Conservation (phyloP, 306 rosid genomes). For the Cucurbita moschata region DNA sequence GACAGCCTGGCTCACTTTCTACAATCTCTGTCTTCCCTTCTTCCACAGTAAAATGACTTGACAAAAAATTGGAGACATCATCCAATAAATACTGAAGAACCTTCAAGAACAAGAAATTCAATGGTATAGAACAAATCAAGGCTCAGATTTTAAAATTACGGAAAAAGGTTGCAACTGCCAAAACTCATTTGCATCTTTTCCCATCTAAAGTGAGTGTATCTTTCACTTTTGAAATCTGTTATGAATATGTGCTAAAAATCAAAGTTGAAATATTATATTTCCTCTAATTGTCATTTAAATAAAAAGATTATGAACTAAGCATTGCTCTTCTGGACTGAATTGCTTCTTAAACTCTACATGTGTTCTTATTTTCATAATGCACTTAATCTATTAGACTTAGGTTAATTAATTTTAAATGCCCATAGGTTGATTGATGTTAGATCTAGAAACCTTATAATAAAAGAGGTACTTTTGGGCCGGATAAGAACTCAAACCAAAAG, state of each 20-base stretch:
- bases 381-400: not conserved
- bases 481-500: not conserved
- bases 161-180: not conserved
- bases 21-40: conserved; percentile 26
- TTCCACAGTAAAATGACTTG: conserved; percentile 29
- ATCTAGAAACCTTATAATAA: not conserved
- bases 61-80: conserved; percentile 71
- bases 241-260: not conserved
- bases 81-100: conserved; percentile 80
- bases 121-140: not conserved
- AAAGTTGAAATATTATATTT: not conserved
- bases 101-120: conserved; percentile 26
- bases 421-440: not conserved
- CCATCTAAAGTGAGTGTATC: not conserved
- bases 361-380: not conserved
- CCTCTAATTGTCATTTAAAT: not conserved
- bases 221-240: not conserved
- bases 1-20: conserved; percentile 47
- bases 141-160: not conserved
- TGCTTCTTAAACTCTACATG: not conserved
- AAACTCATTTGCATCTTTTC: not conserved
- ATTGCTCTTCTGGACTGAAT: not conserved
- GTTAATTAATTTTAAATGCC: not conserved
- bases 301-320: not conserved
- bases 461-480: not conserved